Evolutionary conservation across 495 filamentous ascomycete species (phyloP).

Genomic region (Lasiosphaeris hirsuta): DNA sequence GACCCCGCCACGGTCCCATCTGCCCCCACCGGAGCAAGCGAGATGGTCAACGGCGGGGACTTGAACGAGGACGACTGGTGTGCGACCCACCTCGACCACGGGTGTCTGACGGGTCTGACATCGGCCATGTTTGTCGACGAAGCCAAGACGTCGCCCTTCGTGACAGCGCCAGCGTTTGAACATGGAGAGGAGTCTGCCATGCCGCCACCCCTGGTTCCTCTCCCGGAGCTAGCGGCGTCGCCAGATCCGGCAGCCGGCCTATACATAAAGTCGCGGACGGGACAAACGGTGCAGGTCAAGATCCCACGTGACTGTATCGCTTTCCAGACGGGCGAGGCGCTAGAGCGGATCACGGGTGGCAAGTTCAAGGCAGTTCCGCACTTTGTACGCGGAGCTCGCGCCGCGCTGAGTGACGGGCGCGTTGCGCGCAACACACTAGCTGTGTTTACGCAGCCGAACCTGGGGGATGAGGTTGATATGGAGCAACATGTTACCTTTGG

Average conservation of each 20-base stretch:
- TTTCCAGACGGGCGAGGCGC: constrained; percentile 92
- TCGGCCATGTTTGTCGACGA: constrained; percentile 96
- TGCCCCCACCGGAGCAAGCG: constrained; percentile 15
- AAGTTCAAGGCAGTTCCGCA: constrained; percentile 93
- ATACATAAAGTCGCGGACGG: constrained; percentile 84
- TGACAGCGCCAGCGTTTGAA: constrained; percentile 28
- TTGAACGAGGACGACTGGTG: constrained; percentile 90
- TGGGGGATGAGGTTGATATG: constrained; percentile 78
- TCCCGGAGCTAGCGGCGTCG: constrained; percentile 66
- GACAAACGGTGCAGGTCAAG: constrained; percentile 74
- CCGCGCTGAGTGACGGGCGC: constrained; percentile 39
- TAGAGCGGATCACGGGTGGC: constrained; percentile 84
- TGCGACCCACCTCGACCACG: constrained; percentile 89
- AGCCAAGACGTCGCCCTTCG: constrained; percentile 44
- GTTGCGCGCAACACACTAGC: constrained; percentile 91
- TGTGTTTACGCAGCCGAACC: constrained; percentile 95
- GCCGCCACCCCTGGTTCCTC: constrained; percentile 39
- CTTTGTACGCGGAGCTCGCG: constrained; percentile 75
- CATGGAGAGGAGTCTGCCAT: constrained; percentile 10
- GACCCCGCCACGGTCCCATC: constrained; percentile 24
- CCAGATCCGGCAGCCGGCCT: constrained; percentile 83
- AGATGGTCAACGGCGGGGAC: constrained; percentile 29
- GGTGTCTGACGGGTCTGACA: constrained; percentile 90
- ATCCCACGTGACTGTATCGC: constrained; percentile 89
- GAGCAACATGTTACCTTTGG: constrained; percentile 73